Evolutionary conservation across 2,329 filamentous ascomycete genomes (phyloP), one percentile per base, ranked within the genome.

Genomic region (Trichoderma sp.): DNA sequence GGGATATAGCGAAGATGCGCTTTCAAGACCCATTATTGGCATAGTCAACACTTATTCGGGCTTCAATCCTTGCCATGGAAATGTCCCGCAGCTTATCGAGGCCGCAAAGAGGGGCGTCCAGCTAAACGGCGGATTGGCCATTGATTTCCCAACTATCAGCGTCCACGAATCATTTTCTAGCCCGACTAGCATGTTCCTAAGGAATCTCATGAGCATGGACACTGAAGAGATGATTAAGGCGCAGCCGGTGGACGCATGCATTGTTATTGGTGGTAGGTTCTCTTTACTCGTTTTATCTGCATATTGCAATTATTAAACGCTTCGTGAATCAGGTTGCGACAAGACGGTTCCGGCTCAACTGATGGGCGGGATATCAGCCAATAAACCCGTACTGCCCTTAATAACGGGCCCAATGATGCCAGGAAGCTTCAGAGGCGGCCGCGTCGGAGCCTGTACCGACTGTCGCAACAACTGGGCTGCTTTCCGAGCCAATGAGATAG

Each of bases 151-250:
- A 0, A 93, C 91, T 0, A 92, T 93, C 67, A 91, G 88, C 71
- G 75, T 93, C 0, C 88, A 91, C 72, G 91, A 93, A 82, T 86
- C 83, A 3, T 93, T 93, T 75, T 84, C 90, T 0, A 82, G 85
- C 56, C 91, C 91, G 2, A 92, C 91, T 5, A 92, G 90, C 79
- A 92, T 93, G 91, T 92, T 88, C 68, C 75, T 93, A 59, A 79
- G 91, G 37, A 93, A 93, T 72, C 75, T 93, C 68, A 93, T 93
- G 91, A 90, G 88, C 72, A 92, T 93, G 89, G 91, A 93, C 75
- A 93, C 91, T 0, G 91, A 93, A 77, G 91, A 93, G 80, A 93
- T 93, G 91, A 88, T 92, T 65, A 82, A 82, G 55, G 90, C 90
- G 0, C 91, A 93, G 77, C 91, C 91, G 0, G 83, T 91, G 19